Percentiles rank a stretch among this genome's conserved stretches.
Evolutionary conservation across 2,329 filamentous ascomycete species (phyloP).

Genomic region (Ascochyta fabae): DNA sequence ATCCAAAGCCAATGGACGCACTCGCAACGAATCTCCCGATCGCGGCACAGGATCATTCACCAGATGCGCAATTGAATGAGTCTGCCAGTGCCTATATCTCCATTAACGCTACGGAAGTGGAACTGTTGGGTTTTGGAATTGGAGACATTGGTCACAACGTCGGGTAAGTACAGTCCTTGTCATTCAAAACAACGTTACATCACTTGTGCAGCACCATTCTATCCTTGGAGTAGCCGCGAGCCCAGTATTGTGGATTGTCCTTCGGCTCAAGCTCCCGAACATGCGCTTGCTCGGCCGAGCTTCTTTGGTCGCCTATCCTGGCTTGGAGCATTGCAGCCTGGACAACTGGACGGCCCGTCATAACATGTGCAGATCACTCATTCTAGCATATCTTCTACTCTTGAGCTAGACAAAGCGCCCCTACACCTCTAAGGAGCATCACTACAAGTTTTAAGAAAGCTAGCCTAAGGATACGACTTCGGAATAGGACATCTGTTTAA

Average conservation of each 20-base stretch:
- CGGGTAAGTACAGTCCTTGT: background rate
- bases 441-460: too few species aligned
- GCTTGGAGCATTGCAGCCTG: background rate
- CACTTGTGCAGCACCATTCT: background rate
- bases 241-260: background rate
- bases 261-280: background rate
- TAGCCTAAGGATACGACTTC: too few species aligned
- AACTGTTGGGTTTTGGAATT: background rate
- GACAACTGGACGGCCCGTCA: background rate
- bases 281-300: background rate
- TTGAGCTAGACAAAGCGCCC: background rate
- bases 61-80: background rate
- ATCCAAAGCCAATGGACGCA: background rate
- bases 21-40: background rate
- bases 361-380: background rate
- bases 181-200: conserved; percentile 1
- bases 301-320: background rate
- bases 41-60: background rate
- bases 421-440: too few species aligned
- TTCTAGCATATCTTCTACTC: background rate
- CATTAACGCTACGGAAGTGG: background rate
- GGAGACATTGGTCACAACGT: background rate
- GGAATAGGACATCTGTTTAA: too few species aligned
- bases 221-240: background rate
- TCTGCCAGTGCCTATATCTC: background rate